A percentile compares a stretch with the other conserved stretches of the same genome.
phyloP scores from a whole-genome alignment of 208 protist genomes.

The Porcisia deanei region DNA sequence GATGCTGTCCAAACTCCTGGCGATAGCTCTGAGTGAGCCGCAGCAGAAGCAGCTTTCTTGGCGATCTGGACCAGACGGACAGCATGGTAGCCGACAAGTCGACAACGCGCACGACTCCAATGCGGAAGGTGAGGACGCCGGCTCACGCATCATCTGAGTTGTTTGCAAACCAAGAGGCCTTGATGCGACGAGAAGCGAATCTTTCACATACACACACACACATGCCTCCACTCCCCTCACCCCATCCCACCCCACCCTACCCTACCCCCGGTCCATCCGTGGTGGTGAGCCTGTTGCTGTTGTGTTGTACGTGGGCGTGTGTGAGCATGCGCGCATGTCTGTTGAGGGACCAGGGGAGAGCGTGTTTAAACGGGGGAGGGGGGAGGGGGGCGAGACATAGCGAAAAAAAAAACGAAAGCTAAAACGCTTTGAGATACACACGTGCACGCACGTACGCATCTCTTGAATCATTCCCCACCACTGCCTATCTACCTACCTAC shows the following conservation, averaged over 20 bases:
- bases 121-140: neutral
- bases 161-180: neutral
- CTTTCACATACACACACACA: neutral
- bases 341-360: too few relatives aligned
- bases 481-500: too few relatives aligned
- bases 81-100: neutral
- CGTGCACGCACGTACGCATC: too few relatives aligned
- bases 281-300: neutral
- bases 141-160: neutral
- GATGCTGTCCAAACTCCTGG: slow-evolving; percentile 9
- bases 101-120: neutral
- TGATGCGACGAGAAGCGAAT: neutral
- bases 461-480: too few relatives aligned
- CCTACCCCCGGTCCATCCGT: neutral
- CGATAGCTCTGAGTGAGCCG: slow-evolving; percentile 2
- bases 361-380: too few relatives aligned
- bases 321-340: too few relatives aligned
- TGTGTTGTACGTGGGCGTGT: neutral
- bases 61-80: neutral
- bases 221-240: neutral
- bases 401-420: neutral
- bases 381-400: neutral
- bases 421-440: too few relatives aligned
- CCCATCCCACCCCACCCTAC: neutral
- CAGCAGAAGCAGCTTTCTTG: neutral